Conservation (phyloP, 768 basidiomycete genomes). For the Boletus coccyginus region DNA sequence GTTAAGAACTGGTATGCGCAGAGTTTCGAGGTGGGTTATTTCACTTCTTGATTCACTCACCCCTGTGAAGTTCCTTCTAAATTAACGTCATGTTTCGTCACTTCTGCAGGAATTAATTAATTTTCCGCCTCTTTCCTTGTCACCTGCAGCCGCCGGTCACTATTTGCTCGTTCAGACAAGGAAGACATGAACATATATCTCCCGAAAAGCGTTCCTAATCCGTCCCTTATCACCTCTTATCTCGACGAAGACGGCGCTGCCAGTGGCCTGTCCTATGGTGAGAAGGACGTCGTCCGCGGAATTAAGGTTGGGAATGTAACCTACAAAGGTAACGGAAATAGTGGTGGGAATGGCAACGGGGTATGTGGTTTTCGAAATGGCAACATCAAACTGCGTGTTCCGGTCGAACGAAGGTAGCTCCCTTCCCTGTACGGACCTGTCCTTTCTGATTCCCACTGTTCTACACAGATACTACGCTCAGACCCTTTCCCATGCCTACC, state of each 20-base stretch:
- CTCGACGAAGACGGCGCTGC: slow-evolving; percentile 29
- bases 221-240: slow-evolving; percentile 16
- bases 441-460: slow-evolving; percentile 3
- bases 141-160: slow-evolving; percentile 13
- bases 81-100: not conserved
- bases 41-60: not conserved
- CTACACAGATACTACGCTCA: slow-evolving; percentile 78
- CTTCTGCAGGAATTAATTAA: slow-evolving; percentile 8
- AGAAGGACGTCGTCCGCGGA: slow-evolving; percentile 7
- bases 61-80: not conserved
- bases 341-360: too few species aligned
- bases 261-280: slow-evolving; percentile 13
- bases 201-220: slow-evolving; percentile 14
- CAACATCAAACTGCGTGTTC: slow-evolving; percentile 15
- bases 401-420: slow-evolving; percentile 14
- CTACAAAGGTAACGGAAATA: too few species aligned
- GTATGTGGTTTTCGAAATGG: slow-evolving; percentile 16
- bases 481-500: slow-evolving; percentile 67
- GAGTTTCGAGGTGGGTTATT: slow-evolving; percentile 15
- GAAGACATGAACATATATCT: slow-evolving; percentile 17
- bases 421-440: not conserved
- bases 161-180: slow-evolving; percentile 8
- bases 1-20: slow-evolving; percentile 20
- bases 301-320: slow-evolving; percentile 10
- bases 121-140: slow-evolving; percentile 13